Percentiles rank a stretch among this genome's conserved stretches.
Conservation (phyloP, 2,329 filamentous ascomycete species). For the Berkeleyomyces basicola region DNA sequence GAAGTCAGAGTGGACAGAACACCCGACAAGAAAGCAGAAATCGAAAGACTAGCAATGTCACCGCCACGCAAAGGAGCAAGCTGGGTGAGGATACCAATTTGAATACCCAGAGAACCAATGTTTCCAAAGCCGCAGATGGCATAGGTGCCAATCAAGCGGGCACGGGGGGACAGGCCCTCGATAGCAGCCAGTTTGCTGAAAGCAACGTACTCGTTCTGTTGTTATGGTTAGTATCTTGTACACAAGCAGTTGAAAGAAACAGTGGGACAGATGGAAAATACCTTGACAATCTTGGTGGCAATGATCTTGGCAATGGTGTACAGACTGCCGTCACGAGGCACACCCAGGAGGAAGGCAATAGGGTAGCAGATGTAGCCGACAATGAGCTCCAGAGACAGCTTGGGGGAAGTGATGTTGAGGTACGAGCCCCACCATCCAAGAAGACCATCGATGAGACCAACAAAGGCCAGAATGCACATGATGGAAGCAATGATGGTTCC, state of each 20-base stretch:
- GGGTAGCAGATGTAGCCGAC: slow-evolving; percentile 66
- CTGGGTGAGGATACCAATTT: slow-evolving; percentile 76
- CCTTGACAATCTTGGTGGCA: slow-evolving; percentile 65
- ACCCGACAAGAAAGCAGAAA: slow-evolving; percentile 64
- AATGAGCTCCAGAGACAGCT: slow-evolving; percentile 50
- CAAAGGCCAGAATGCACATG: slow-evolving; percentile 67
- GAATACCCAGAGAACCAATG: slow-evolving; percentile 72
- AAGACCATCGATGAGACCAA: slow-evolving; percentile 58
- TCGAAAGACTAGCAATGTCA: slow-evolving; percentile 57
- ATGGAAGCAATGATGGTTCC: slow-evolving; percentile 66
- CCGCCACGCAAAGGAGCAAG: slow-evolving; percentile 57
- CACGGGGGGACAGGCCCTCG: slow-evolving; percentile 45
- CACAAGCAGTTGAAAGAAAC: slow-evolving; percentile 17
- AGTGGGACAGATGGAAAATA: slow-evolving; percentile 1
- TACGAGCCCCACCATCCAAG: slow-evolving; percentile 75
- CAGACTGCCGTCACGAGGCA: slow-evolving; percentile 48
- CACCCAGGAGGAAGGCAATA: slow-evolving; percentile 64
- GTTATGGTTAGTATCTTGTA: slow-evolving; percentile 16
- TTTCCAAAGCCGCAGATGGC: slow-evolving; percentile 74
- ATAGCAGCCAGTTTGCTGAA: slow-evolving; percentile 44
- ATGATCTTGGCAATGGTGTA: slow-evolving; percentile 64
- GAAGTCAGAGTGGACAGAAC: slow-evolving; percentile 65
- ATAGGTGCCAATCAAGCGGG: slow-evolving; percentile 69
- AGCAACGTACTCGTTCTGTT: slow-evolving; percentile 72
- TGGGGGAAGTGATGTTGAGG: slow-evolving; percentile 51